Base-by-base conservation (phyloP, 2,329 filamentous ascomycete genomes). In the Fusarium setosum region DNA sequence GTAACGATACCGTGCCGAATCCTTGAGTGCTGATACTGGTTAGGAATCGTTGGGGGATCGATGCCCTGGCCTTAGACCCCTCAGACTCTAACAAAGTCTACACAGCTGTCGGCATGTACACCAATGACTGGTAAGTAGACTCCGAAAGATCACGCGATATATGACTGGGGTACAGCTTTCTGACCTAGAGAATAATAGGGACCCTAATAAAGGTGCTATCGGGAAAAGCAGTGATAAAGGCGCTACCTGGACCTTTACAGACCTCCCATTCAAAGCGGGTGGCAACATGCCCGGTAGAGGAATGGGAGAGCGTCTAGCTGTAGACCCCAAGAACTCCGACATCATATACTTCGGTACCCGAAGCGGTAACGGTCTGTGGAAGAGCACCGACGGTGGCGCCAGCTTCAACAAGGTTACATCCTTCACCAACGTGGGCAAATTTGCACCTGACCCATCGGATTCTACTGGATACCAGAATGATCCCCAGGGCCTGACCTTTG, bases 261-360 rank as follows among this genome's bases (percentile, higher is more conserved):
- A 76, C 6, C 77, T 88, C 1, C 79, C 84, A 3, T 88, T 88
- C 77, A 88, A 88, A 71, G 84, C 87, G 42, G 86, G 86, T 8
- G 86, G 86, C 1, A 88, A 88, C 70, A 88, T 88, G 85, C 86
- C 86, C 8, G 86, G 86, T 3, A 82, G 86, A 24, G 86, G 86
- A 8, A 84, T 83, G 73, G 86, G 86, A 15, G 86, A 88, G 71
- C 80, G 86, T 13, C 81, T 88, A 6, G 85, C 84, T 3, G 81
- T 88, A 9, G 86, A 88, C 68, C 86, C 86, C 3, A 81, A 83
- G 42, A 85, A 86, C 67, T 82, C 84, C 34, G 80, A 84, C 24
- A 84, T 88, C 58, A 69, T 88, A 21, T 88, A 85, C 71, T 87
- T 88, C 56, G 86, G 86, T 4, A 84, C 86, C 2, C 80, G 86